Conservation (phyloP, 768 basidiomycete genomes). For the Suillus occidentalis region DNA sequence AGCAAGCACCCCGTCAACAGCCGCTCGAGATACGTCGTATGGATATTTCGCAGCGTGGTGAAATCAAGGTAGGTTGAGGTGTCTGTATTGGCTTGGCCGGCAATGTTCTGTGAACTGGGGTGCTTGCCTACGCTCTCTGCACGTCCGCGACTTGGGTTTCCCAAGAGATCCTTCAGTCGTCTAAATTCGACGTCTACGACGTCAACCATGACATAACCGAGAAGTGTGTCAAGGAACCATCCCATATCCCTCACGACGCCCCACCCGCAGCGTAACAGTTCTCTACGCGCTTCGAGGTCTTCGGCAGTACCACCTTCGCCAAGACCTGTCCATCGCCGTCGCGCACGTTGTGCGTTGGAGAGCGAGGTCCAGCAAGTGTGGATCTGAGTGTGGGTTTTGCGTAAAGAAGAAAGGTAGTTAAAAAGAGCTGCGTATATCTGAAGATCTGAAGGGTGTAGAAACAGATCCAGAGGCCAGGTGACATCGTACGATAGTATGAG, state of each 20-base stretch:
- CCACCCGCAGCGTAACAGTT: slow-evolving; percentile 79
- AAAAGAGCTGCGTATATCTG: slow-evolving; percentile 75
- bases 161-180: slow-evolving; percentile 62
- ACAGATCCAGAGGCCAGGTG: slow-evolving; percentile 88
- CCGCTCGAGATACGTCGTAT: slow-evolving; percentile 77
- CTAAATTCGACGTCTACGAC: slow-evolving; percentile 85
- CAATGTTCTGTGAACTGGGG: slow-evolving; percentile 8
- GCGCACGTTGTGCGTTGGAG: slow-evolving; percentile 81
- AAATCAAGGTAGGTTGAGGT: slow-evolving; percentile 65
- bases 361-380: slow-evolving; percentile 83
- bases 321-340: slow-evolving; percentile 83
- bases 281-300: slow-evolving; percentile 62
- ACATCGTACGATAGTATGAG: slow-evolving; percentile 69
- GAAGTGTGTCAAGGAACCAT: slow-evolving; percentile 85
- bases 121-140: slow-evolving; percentile 20
- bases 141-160: slow-evolving; percentile 22
- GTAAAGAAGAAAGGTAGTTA: slow-evolving; percentile 78
- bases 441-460: slow-evolving; percentile 76
- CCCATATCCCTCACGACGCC: slow-evolving; percentile 85
- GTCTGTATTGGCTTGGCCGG: slow-evolving; percentile 7
- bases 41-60: slow-evolving; percentile 79
- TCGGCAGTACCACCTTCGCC: slow-evolving; percentile 82
- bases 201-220: slow-evolving; percentile 87
- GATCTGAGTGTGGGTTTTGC: slow-evolving; percentile 80
- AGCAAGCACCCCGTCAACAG: slow-evolving; percentile 79